Base-by-base conservation (phyloP, 2,329 filamentous ascomycete species). In the Chaetomium strumarium region DNA sequence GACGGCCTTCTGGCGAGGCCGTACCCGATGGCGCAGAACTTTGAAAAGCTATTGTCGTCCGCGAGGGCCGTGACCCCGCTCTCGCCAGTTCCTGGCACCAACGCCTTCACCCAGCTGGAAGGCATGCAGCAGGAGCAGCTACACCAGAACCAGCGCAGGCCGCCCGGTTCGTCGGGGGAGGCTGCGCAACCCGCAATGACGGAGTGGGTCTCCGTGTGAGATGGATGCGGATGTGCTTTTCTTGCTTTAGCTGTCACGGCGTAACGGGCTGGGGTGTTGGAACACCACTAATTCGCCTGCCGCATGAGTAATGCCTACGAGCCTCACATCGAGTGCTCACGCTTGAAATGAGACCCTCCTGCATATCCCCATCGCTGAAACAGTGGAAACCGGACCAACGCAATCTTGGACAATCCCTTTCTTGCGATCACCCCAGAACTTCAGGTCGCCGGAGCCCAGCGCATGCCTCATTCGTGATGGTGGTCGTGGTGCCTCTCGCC, bases 1-100 rank as follows among this genome's bases (percentile, higher is more conserved):
- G 79, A 82, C 60, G 71, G 71, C 5, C 64, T 79, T 10, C 70
- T 78, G 68, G 70, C 72, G 2, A 69, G 67, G 44, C 71, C 73
- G 2, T 73, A 72, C 49, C 68, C 70, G 6, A 64, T 68, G 46
- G 67, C 68, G 7, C 66, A 72, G 46, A 70, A 75, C 60, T 73
- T 76, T 53, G 69, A 74, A 58, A 74, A 72, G 64, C 60, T 75
- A 30, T 62, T 75, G n/a, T 49, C 58, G 12, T 72, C 73, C 3
- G 67, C 70, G 16, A 68, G 68, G 46, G 54, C 61, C 13, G 64
- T 68, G 3, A 61, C 68, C 12, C 67, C 72, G 7, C 60, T 55
- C 11, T 24, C 63, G 8, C 58, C 64, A 17, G 71, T 67, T 33
- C 69, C 71, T 53, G 54, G 68, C 1, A 63, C 72, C 54, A 73